phyloP scores from a whole-genome alignment of 257 asterid species.

The Solanum gracilifrons region DNA sequence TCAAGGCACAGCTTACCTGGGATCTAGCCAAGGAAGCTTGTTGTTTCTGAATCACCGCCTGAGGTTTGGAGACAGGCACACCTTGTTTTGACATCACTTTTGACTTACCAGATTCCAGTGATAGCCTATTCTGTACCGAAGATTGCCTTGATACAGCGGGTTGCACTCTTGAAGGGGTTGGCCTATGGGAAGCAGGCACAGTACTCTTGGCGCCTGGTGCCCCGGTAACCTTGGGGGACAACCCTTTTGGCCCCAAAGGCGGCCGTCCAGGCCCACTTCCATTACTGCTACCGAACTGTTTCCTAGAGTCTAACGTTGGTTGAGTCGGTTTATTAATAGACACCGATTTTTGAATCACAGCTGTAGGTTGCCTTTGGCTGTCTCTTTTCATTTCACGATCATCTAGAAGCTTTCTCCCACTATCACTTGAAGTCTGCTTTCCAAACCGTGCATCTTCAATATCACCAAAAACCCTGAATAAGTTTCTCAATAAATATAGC shows the following conservation, averaged over 20 bases:
- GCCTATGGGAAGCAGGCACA: constrained; percentile 15
- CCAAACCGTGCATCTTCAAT: constrained; percentile 56
- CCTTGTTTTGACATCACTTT: constrained; percentile 15
- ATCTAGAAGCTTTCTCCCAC: constrained; percentile 30
- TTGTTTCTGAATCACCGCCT: constrained; percentile 31
- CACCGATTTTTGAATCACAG: constrained; percentile 20
- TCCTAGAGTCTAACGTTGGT: constrained; percentile 24
- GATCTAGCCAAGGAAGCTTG: constrained; percentile 22
- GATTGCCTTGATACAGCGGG: constrained; percentile 34
- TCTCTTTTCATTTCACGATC: constrained; percentile 32
- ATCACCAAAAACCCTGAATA: constrained; percentile 61
- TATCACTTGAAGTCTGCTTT: constrained; percentile 21
- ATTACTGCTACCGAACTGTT: constrained; percentile 34
- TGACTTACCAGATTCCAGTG: constrained; percentile 34
- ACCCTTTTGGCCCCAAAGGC: constrained; percentile 36
- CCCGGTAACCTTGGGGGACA: constrained; percentile 30
- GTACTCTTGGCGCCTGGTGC: constrained; percentile 24
- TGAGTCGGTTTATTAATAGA: constrained; percentile 17
- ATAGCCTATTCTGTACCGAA: constrained; percentile 21
- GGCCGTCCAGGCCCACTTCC: constrained; percentile 87
- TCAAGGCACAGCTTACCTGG: constrained; percentile 12
- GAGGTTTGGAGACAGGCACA: constrained; percentile 33
- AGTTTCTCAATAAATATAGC: constrained; percentile 46
- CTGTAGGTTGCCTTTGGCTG: constrained; percentile 33
- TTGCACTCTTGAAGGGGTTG: constrained; percentile 24